Base-by-base conservation (phyloP, 345 rosid genomes). In the Streptanthus diversifolius region DNA sequence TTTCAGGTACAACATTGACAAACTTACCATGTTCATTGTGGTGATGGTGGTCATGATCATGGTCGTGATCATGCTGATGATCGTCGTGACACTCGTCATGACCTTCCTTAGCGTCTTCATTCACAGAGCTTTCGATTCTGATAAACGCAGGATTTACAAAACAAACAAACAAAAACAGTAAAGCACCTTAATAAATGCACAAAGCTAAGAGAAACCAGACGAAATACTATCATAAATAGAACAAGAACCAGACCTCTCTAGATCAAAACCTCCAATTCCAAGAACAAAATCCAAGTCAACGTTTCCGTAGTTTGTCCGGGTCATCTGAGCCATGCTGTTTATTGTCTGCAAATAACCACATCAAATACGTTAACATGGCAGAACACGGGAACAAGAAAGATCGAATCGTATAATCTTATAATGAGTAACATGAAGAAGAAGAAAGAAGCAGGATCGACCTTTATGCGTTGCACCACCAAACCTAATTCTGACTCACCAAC, bases 191-290 rank as follows among this genome's bases (percentile, higher is more conserved):
- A 59, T 57, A 24, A 25, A 52, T 35, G 59, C 33, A 7, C 18
- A 63, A 60, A 74, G 70, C 54, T 37, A 71, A 33, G 32, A 62
- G 66, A 70, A 48, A 63, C 44, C 30, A 48, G 15, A 59, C 17
- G 66, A 52, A 39, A 70, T 40, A 36, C 59, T 60, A 72, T 45
- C 61, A 44, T 24, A 24, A 48, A 27, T 24, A 35, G 76, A 81
- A 29, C 11, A 54, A 56, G 59, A 79, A 79, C 36, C 56, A 64
- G 68, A 93, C 97, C 98, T 88, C 80, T 89, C 98, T 70, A 93
- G 79, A 84, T 93, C 97, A 83, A 91, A 93, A 80, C 98, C 98
- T 62, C 98, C 95, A 81, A 93, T 87, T 49, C 98, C 96, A 82
- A 93, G 96, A 82, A 91, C 97, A 82, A 89, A 91, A 67, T 89